A percentile compares a stretch with the other conserved stretches of the same genome.
Conservation (phyloP, 2,329 filamentous ascomycete genomes). For the Xylariaceae sp. region DNA sequence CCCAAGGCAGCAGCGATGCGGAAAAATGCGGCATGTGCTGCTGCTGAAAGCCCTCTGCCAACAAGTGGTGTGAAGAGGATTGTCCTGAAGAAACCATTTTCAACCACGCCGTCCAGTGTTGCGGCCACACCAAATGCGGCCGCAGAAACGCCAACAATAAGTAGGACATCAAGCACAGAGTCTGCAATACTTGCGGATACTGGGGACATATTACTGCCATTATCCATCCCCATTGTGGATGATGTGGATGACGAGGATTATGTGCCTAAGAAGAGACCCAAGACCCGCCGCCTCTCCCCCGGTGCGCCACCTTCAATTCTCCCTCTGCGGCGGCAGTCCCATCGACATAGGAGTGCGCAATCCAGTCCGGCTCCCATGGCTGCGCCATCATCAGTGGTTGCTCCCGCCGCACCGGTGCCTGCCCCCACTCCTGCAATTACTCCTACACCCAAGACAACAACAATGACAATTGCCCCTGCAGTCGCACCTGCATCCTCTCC, state of each 20-base stretch:
- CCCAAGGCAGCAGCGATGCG: slow-evolving; percentile 62
- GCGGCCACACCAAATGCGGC: slow-evolving; percentile 26
- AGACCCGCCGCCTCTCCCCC: slow-evolving; percentile 18
- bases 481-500: slow-evolving; percentile 2
- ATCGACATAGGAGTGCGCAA: slow-evolving; percentile 23
- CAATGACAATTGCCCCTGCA: not conserved
- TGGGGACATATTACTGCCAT: slow-evolving; percentile 22
- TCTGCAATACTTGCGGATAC: slow-evolving; percentile 1
- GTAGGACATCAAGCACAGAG: slow-evolving; percentile 13
- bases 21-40: slow-evolving; percentile 37
- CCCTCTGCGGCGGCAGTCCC: slow-evolving; percentile 26
- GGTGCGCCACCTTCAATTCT: slow-evolving; percentile 9
- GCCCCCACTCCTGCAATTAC: not conserved
- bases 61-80: slow-evolving; percentile 25
- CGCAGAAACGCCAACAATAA: slow-evolving; percentile 24
- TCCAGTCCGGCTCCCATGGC: slow-evolving; percentile 24
- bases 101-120: slow-evolving; percentile 5
- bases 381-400: no score
- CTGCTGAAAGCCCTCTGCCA: slow-evolving; percentile 27
- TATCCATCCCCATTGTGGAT: slow-evolving; percentile 23
- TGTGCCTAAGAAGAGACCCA: slow-evolving; percentile 37
- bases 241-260: slow-evolving; percentile 43
- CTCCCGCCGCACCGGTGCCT: slow-evolving; percentile 4
- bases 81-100: slow-evolving; percentile 28
- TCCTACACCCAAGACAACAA: no score